Base-by-base conservation (phyloP, 192 early-diverging fungal species). In the Martensiomyces pterosporus region DNA sequence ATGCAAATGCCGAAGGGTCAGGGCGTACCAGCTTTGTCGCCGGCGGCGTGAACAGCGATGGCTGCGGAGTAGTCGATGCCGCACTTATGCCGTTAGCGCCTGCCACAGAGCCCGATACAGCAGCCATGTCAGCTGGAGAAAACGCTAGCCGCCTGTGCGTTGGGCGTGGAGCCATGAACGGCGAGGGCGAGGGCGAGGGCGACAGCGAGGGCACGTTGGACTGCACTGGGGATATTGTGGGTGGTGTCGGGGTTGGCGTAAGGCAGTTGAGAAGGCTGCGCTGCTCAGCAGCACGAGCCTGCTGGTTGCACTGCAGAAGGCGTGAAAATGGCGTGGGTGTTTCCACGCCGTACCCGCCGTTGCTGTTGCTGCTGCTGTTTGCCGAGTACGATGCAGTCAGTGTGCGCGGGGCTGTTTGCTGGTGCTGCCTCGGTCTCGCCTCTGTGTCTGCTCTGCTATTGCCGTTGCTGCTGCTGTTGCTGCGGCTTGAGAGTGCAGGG, bases 1-100 rank as follows among this genome's bases (percentile, higher is more conserved):
- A 78, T 36, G 57, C 42, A 29, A 78, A 78, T 15, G 48, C 76
- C 2, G 63, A 62, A 0, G 76, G 69, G 50, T 68, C 65, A 9
- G 76, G 76, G 29, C 65, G 56, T 33, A 78, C 69, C 17, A 78
- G 69, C 59, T 69, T 78, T 10, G 76, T 63, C 8, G 69, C 60
- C 9, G 56, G 73, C 33, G 76, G 76, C 16, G 76, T 78, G 48
- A 78, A 78, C 45, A 78, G 34, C 13, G 60, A 15, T 21, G 57
- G 24, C 16, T 39, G 29, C 16, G 43, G 39, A 0, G 14, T 42
- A 4, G 49, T 44, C 7, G 45, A 39, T 8, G 46, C 33, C 21
- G 54, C 53, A 18, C 47, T 57, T 9, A 51, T 38, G 16, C 53
- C 35, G 10, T 26, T 35, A 2, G 38, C 22, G 2, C 61, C 53